Evolutionary conservation across 495 filamentous ascomycete species (phyloP).

Genomic region (Penicilliopsis zonata): DNA sequence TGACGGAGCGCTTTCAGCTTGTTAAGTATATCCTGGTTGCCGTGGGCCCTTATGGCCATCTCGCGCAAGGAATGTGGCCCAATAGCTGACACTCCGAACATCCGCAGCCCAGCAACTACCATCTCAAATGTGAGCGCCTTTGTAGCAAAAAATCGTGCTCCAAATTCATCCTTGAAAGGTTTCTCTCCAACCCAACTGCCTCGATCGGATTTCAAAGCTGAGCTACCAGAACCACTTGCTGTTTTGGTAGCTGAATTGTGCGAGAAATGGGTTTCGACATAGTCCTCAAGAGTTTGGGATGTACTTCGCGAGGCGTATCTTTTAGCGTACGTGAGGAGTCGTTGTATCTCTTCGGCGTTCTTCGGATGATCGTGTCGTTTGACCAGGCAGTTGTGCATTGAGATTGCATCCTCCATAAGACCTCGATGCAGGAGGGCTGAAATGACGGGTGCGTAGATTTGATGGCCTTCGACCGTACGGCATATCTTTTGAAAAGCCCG

Average conservation of each 20-base stretch:
- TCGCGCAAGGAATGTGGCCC: slow-evolving; percentile 63
- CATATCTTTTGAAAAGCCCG: slow-evolving; percentile 38
- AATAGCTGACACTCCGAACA: slow-evolving; percentile 53
- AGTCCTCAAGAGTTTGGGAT: slow-evolving; percentile 12
- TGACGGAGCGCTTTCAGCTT: slow-evolving; percentile 44
- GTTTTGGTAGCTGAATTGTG: neutral
- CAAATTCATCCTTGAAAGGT: slow-evolving; percentile 43
- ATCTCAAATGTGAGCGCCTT: slow-evolving; percentile 50
- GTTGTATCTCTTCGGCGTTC: slow-evolving; percentile 20
- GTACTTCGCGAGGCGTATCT: slow-evolving; percentile 15
- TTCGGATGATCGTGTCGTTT: slow-evolving; percentile 37
- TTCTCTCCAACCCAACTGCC: slow-evolving; percentile 12
- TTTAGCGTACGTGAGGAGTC: slow-evolving; percentile 27
- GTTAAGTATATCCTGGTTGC: slow-evolving; percentile 35
- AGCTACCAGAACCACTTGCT: neutral
- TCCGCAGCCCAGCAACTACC: slow-evolving; percentile 48
- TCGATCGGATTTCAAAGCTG: neutral
- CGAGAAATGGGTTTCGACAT: slow-evolving; percentile 12
- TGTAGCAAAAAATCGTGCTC: slow-evolving; percentile 63
- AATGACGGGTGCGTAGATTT: slow-evolving; percentile 51
- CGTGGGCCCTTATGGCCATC: slow-evolving; percentile 48
- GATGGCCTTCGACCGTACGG: slow-evolving; percentile 23
- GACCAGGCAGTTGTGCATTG: slow-evolving; percentile 48
- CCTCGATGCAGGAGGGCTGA: slow-evolving; percentile 39
- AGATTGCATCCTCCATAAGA: slow-evolving; percentile 34